Evolutionary conservation across 352 stramenopile genomes (phyloP), one percentile per base, ranked within the genome.

Genomic region (Globisporangium echinulatum): DNA sequence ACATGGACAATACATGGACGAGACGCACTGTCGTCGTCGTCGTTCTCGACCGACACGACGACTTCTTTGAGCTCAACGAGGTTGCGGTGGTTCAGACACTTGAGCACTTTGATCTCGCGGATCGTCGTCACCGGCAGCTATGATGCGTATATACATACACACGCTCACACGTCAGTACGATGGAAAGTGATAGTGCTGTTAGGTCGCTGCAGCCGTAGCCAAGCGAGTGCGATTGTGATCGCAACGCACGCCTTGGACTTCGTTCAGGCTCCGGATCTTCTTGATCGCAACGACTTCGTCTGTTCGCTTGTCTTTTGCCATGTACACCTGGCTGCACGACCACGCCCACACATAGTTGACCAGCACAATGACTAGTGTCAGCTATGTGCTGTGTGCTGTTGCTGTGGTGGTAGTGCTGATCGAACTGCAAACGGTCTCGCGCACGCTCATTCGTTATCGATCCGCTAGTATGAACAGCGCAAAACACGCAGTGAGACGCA

Each of bases 61-160:
- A 99, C 93, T 71, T 99, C 96, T 60, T 98, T 92, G 65, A 99
- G 88, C 62, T 92, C 81, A 25, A 99, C 93, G 58, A 99, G 78
- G 72, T 98, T 98, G 17, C 80, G 84, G 73, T 99, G 96, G 54
- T 94, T 88, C 5, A 99, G 77, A 69, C 87, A 90, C 71, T 98
- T 98, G 55, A 99, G 82, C 66, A 99, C 97, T 86, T 98, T 98
- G 62, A 99, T 99, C 78, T 99, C 96, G 11, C 96, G 88, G 64
- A 99, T 96, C 14, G 97, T 96, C 46, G 94, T 98, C 52, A 97
- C 82, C 0, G 96, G 96, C 11, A 98, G 75, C 85, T 97, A 53
- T 39, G 9, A 54, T 5, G 58, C 11, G 9, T 50, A 5, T 17
- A n/a, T n/a, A 6, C 38, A 54, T 6, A 49, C 25, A 54, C 4